A percentile compares a stretch with the other conserved stretches of the same genome.
Conservation (phyloP, 2,329 filamentous ascomycete genomes). For the Acephala macrosclerotiorum region DNA sequence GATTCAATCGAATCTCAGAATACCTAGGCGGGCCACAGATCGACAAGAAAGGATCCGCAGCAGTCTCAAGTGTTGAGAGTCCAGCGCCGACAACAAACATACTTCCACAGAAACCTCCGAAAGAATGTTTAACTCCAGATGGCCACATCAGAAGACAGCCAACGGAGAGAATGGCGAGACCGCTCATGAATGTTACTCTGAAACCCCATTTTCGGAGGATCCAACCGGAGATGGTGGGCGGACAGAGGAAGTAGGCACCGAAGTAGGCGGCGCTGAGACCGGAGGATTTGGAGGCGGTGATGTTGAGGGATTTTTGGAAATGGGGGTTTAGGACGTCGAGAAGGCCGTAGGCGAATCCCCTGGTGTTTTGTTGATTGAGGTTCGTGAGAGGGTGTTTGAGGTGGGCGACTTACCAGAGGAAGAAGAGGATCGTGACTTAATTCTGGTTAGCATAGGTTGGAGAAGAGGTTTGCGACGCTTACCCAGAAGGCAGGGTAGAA, state of each 20-base stretch:
- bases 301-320: slow-evolving; percentile 50
- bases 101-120: slow-evolving; percentile 75
- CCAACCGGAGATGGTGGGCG: slow-evolving; percentile 70
- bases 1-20: slow-evolving; percentile 77
- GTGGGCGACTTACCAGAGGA: background rate
- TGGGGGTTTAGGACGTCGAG: slow-evolving; percentile 53
- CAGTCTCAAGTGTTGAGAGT: slow-evolving; percentile 78
- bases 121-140: slow-evolving; percentile 63
- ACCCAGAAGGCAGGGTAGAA: background rate
- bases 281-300: slow-evolving; percentile 39
- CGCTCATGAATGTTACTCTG: slow-evolving; percentile 70
- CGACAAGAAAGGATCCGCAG: slow-evolving; percentile 67
- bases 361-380: background rate
- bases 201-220: slow-evolving; percentile 70
- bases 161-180: slow-evolving; percentile 70
- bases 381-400: background rate
- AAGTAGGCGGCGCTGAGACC: slow-evolving; percentile 45
- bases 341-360: slow-evolving; percentile 53
- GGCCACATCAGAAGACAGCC: slow-evolving; percentile 69
- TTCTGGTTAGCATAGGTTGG: background rate
- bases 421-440: slow-evolving; percentile 1
- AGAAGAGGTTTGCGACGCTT: no score
- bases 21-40: slow-evolving; percentile 73
- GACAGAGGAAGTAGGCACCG: slow-evolving; percentile 73
- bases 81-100: slow-evolving; percentile 80